These are phyloP conservation scores for Penicillium sp. DNA, from an alignment of 2,329 filamentous ascomycete species.

Conservation along the genomic window DNA sequence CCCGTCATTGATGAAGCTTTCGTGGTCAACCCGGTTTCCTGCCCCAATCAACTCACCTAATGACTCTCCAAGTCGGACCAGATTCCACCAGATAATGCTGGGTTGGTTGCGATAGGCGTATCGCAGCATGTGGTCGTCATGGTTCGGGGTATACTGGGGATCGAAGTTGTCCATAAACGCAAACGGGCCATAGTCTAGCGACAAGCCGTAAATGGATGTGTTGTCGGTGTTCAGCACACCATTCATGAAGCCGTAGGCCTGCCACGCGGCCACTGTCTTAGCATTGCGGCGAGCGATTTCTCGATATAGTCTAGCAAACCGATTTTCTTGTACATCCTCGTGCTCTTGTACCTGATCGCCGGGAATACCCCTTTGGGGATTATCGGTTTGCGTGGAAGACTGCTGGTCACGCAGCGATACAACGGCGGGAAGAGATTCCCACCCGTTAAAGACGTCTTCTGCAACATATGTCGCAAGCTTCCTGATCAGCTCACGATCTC, in stretches of 20 bases:
- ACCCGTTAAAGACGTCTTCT: conserved; percentile 82
- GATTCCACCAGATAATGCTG: conserved; percentile 97
- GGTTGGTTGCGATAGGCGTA: conserved; percentile 95
- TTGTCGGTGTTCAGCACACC: conserved; percentile 98
- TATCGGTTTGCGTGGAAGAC: conserved; percentile 36
- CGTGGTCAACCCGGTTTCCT: conserved; percentile 67
- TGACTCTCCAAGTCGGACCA: conserved; percentile 84
- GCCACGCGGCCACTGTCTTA: conserved; percentile 84
- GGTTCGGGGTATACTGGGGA: conserved; percentile 90
- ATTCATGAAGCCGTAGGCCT: conserved; percentile 99
- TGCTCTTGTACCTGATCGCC: conserved; percentile 64
- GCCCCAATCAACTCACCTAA: conserved; percentile 84
- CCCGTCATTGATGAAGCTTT: conserved; percentile 68
- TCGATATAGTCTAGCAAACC: conserved; percentile 81
- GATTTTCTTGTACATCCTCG: conserved; percentile 69
- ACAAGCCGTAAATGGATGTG: conserved; percentile 83
- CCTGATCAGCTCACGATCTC: conserved; percentile 71
- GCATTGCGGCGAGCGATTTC: conserved; percentile 86
- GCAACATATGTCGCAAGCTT: conserved; percentile 77
- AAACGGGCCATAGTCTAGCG: conserved; percentile 93
- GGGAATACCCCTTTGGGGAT: conserved; percentile 53
- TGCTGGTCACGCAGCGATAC: conserved; percentile 45
- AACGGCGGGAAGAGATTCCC: conserved; percentile 72
- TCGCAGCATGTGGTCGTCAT: conserved; percentile 82
- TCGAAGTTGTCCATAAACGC: conserved; percentile 98